Percentiles rank a stretch among this genome's conserved stretches.
These are phyloP conservation scores for Moesziomyces globuligerus DNA, from an alignment of 1,284 basidiomycete species.

Conservation along the genomic window DNA sequence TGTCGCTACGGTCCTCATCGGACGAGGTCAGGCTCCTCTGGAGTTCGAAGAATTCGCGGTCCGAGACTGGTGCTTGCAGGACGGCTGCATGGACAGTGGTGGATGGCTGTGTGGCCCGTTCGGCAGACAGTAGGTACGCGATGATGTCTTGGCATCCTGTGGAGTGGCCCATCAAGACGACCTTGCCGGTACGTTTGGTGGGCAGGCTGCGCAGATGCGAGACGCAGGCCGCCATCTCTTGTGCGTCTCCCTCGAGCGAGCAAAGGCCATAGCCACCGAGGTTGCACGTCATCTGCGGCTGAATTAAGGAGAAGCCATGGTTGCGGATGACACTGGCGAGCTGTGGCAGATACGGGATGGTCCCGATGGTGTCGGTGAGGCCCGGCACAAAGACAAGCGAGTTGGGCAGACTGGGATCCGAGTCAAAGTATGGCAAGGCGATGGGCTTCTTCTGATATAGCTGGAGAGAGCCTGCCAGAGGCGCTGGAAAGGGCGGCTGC, in stretches of 20 bases:
- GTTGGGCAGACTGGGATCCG: conserved; percentile 39
- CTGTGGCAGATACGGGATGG: conserved; percentile 51
- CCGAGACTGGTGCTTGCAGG: conserved; percentile 62
- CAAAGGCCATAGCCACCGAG: conserved; percentile 58
- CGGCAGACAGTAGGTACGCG: conserved; percentile 35
- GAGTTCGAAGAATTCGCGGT: conserved; percentile 55
- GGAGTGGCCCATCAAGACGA: conserved; percentile 64
- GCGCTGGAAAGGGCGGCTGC: conserved; percentile 3
- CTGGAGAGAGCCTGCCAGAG: conserved; percentile 30
- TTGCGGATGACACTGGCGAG: conserved; percentile 29
- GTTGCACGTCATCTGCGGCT: conserved; percentile 53
- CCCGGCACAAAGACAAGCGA: conserved; percentile 57
- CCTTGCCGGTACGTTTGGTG: conserved; percentile 23
- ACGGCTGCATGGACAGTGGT: conserved; percentile 55
- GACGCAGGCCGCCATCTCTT: conserved; percentile 51
- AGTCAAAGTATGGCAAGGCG: conserved; percentile 54
- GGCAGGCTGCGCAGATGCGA: conserved; percentile 29
- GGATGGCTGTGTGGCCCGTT: not conserved
- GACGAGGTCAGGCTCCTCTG: conserved; percentile 1
- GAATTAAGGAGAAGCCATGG: conserved; percentile 51
- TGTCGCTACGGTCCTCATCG: not conserved
- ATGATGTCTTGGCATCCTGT: conserved; percentile 64
- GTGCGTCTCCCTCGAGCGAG: conserved; percentile 61
- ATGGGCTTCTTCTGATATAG: conserved; percentile 50
- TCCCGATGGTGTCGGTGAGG: conserved; percentile 58